These are phyloP conservation scores for Triangularia setosa DNA, from an alignment of 2,329 filamentous ascomycete species.

Conservation along the genomic window DNA sequence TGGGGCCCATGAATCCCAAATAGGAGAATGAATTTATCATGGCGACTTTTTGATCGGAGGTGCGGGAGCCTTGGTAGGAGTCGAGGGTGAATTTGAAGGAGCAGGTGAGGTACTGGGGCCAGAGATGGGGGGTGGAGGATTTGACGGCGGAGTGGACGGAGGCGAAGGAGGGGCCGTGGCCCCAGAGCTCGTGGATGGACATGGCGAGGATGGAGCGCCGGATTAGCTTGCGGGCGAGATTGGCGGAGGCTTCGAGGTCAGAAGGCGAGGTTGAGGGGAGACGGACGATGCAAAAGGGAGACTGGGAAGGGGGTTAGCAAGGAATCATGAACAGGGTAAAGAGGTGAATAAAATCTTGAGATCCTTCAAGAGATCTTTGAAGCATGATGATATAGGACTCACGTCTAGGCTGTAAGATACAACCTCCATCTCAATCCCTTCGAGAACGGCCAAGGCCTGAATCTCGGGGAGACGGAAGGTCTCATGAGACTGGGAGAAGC, in stretches of 20 bases:
- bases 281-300: slow-evolving; percentile 77
- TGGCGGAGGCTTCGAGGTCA: slow-evolving; percentile 45
- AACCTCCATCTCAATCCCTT: slow-evolving; percentile 65
- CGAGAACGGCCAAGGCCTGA: slow-evolving; percentile 69
- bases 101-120: slow-evolving; percentile 58
- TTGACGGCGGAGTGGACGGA: slow-evolving; percentile 65
- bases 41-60: slow-evolving; percentile 57
- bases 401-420: slow-evolving; percentile 72
- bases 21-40: slow-evolving; percentile 82
- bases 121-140: slow-evolving; percentile 56
- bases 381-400: slow-evolving; percentile 36
- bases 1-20: slow-evolving; percentile 71
- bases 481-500: slow-evolving; percentile 86
- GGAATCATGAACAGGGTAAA: no score
- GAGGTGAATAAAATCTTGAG: no score
- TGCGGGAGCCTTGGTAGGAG: slow-evolving; percentile 71
- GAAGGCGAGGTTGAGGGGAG: slow-evolving; percentile 59
- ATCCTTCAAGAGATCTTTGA: no score
- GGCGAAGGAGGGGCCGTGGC: slow-evolving; percentile 61
- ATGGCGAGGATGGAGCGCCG: slow-evolving; percentile 76
- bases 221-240: slow-evolving; percentile 63
- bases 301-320: slow-evolving; percentile 46
- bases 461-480: slow-evolving; percentile 86
- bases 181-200: slow-evolving; percentile 88
- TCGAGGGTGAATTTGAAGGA: slow-evolving; percentile 86